Evolutionary conservation across 192 early-diverging fungal species (phyloP).

Genomic region (Coemansia interrupta): DNA sequence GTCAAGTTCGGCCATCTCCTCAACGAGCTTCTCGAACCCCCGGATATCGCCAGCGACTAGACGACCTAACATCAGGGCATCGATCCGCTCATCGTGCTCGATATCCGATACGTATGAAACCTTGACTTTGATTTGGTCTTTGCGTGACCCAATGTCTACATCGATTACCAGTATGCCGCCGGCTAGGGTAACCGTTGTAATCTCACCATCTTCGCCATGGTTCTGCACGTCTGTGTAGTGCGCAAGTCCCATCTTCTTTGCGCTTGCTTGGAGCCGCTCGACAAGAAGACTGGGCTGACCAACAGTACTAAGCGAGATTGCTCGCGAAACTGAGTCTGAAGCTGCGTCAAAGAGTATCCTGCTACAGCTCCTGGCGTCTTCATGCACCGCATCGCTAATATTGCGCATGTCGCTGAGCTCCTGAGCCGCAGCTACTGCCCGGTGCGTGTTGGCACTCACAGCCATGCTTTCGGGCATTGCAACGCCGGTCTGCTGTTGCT

Average conservation of each 20-base stretch:
- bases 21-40: slow-evolving; percentile 38
- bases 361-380: slow-evolving; percentile 23
- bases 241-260: slow-evolving; percentile 35
- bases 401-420: slow-evolving; percentile 43
- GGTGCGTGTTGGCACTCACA: slow-evolving; percentile 10
- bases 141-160: slow-evolving; percentile 30
- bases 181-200: slow-evolving; percentile 48
- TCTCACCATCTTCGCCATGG: neutral
- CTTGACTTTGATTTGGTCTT: slow-evolving; percentile 31
- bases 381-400: slow-evolving; percentile 28
- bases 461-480: neutral
- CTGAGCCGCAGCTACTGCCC: slow-evolving; percentile 19
- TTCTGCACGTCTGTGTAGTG: slow-evolving; percentile 41
- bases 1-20: slow-evolving; percentile 37
- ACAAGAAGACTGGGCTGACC: slow-evolving; percentile 15
- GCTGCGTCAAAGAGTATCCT: slow-evolving; percentile 31
- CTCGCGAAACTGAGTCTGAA: slow-evolving; percentile 22
- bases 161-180: slow-evolving; percentile 46
- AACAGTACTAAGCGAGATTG: neutral
- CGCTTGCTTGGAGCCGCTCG: slow-evolving; percentile 25
- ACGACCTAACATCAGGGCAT: slow-evolving; percentile 27
- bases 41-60: slow-evolving; percentile 26
- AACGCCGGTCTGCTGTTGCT: neutral
- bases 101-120: slow-evolving; percentile 45
- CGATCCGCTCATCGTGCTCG: slow-evolving; percentile 41